A percentile compares a stretch with the other conserved stretches of the same genome.
Conservation (phyloP, 2,329 filamentous ascomycete genomes). For the Bertia moriformis region DNA sequence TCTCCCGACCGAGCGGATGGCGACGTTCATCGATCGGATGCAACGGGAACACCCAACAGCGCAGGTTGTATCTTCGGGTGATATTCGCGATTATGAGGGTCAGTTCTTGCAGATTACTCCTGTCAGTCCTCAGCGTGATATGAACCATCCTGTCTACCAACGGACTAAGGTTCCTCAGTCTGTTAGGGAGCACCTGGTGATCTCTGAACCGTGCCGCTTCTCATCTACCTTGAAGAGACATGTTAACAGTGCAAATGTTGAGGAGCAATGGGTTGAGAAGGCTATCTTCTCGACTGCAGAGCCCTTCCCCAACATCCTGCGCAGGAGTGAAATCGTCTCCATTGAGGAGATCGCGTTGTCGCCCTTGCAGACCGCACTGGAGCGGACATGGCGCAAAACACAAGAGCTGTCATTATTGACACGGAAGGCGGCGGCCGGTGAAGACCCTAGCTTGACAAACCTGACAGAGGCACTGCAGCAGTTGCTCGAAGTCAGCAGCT, state of each 20-base stretch:
- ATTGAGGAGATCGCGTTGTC: constrained; percentile 52
- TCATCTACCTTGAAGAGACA: constrained; percentile 61
- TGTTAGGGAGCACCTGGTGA: constrained; percentile 74
- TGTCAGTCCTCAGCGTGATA: constrained; percentile 69
- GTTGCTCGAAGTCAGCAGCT: constrained; percentile 59
- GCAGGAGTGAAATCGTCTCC: constrained; percentile 70
- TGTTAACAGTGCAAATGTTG: constrained; percentile 46
- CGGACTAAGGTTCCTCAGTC: constrained; percentile 69
- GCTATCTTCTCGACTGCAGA: constrained; percentile 71
- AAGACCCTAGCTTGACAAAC: constrained; percentile 48
- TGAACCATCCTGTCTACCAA: constrained; percentile 73
- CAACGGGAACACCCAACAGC: constrained; percentile 79
- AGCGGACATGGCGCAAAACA: constrained; percentile 81
- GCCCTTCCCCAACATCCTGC: constrained; percentile 77
- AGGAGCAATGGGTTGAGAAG: constrained; percentile 71
- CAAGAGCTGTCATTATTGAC: constrained; percentile 68
- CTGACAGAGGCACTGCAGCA: constrained; percentile 60
- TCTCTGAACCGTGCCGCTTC: constrained; percentile 64
- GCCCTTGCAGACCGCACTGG: constrained; percentile 74
- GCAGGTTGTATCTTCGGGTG: constrained; percentile 49
- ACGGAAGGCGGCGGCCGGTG: constrained; percentile 57
- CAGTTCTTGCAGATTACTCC: constrained; percentile 76
- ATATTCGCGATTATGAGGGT: constrained; percentile 70
- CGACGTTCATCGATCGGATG: constrained; percentile 78
- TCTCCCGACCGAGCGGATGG: constrained; percentile 58